A percentile compares a stretch with the other conserved stretches of the same genome.
Evolutionary conservation across 73 alveolate genomes (phyloP).

Genomic region (Tetrahymena thermophila): DNA sequence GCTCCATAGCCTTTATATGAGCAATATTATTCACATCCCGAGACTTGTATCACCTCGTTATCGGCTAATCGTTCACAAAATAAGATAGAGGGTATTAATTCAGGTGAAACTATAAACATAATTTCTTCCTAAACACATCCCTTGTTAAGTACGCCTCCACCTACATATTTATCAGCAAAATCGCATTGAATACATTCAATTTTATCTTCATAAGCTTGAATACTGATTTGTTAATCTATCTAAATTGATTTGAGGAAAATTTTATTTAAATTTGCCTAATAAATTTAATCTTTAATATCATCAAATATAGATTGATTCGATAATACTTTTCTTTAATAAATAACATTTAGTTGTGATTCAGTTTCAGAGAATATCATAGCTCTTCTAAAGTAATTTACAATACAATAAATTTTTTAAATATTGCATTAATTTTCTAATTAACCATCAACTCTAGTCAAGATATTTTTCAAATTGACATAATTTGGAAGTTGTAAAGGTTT

Average conservation of each 20-base stretch:
- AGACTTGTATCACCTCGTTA: conserved; percentile 71
- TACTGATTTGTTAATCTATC: not conserved
- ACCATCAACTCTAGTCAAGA: not conserved
- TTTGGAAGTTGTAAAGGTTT: not conserved
- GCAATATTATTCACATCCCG: conserved; percentile 66
- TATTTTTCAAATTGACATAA: not conserved
- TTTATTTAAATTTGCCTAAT: not conserved
- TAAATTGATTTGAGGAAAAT: not conserved
- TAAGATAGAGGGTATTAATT: conserved; percentile 54
- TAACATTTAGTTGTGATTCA: not conserved
- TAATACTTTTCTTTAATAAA: not conserved
- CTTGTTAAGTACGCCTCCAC: conserved; percentile 82
- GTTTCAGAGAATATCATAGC: not conserved
- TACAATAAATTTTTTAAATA: not conserved
- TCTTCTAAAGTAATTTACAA: not conserved
- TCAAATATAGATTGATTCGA: not conserved
- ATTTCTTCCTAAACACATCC: conserved; percentile 96
- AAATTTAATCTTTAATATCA: not conserved
- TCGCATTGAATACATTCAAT: conserved; percentile 46
- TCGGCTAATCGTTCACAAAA: conserved; percentile 70
- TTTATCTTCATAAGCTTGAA: not conserved
- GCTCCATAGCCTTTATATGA: conserved; percentile 73
- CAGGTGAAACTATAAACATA: conserved; percentile 77
- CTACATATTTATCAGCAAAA: conserved; percentile 91
- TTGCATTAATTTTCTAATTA: not conserved